phyloP scores from a whole-genome alignment of 495 filamentous ascomycete genomes.

The Talaromyces trachyspermus region DNA sequence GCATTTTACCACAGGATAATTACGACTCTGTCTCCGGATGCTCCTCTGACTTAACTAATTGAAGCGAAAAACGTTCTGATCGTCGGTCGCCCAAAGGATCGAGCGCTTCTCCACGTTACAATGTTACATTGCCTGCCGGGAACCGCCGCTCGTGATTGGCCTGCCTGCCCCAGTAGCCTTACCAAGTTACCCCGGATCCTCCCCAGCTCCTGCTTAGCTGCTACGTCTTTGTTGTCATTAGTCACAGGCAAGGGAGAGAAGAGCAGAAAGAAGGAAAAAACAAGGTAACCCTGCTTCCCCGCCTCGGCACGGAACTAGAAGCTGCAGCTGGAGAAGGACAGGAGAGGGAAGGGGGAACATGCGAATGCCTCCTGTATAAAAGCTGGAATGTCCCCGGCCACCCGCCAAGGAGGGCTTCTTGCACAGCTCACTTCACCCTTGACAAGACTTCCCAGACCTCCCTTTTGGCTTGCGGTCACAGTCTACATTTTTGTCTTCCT shows the following conservation, averaged over 20 bases:
- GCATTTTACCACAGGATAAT: too few species aligned
- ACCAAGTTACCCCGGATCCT: constrained; percentile 3
- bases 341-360: not conserved
- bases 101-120: constrained; percentile 6
- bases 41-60: too few species aligned
- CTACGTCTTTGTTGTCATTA: not conserved
- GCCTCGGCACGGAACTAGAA: too few species aligned
- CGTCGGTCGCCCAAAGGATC: not conserved
- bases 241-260: not conserved
- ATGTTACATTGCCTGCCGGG: not conserved
- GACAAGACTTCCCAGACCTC: constrained; percentile 20
- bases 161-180: not conserved
- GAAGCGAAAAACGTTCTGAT: not conserved
- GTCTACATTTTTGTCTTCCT: constrained; percentile 29
- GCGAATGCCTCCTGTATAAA: not conserved
- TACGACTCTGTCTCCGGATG: too few species aligned
- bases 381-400: constrained; percentile 7
- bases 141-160: not conserved
- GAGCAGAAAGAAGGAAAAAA: constrained; percentile 2
- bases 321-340: not conserved
- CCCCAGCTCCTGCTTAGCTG: not conserved
- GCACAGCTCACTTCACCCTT: not conserved
- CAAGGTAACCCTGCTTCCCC: not conserved
- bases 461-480: constrained; percentile 22
- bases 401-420: constrained; percentile 1